Conservation (phyloP, 768 basidiomycete genomes). For the Lactifluus echinatus region DNA sequence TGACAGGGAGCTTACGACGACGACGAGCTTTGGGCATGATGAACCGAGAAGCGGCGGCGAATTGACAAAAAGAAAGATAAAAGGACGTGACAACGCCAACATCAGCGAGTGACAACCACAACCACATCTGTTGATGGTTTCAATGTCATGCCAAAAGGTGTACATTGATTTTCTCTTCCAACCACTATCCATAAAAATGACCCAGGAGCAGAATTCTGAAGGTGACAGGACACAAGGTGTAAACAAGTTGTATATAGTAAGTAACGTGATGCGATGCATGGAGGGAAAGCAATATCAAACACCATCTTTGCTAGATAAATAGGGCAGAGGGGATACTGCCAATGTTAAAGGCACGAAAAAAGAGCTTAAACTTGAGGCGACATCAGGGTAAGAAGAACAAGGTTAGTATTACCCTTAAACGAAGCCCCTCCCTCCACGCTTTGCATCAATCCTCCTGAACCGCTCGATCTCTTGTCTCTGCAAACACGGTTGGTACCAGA, state of each 20-base stretch:
- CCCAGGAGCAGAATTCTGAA: neutral
- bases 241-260: neutral
- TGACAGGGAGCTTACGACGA: conserved; percentile 41
- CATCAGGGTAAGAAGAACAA: neutral
- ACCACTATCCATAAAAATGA: neutral
- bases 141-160: neutral
- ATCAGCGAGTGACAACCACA: neutral
- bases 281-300: neutral
- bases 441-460: conserved; percentile 84
- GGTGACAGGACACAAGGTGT: neutral
- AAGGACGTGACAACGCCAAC: too few species aligned
- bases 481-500: neutral
- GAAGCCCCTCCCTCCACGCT: conserved; percentile 80
- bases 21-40: conserved; percentile 37
- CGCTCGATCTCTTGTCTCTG: conserved; percentile 75
- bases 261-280: neutral
- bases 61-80: too few species aligned
- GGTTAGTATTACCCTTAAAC: conserved; percentile 39
- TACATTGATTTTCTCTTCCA: neutral
- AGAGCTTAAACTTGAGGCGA: neutral
- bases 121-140: neutral
- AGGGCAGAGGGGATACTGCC: neutral
- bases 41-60: neutral
- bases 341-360: neutral
- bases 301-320: neutral